phyloP scores from a whole-genome alignment of 176 grass and related monocot species.

The Raddia distichophylla region DNA sequence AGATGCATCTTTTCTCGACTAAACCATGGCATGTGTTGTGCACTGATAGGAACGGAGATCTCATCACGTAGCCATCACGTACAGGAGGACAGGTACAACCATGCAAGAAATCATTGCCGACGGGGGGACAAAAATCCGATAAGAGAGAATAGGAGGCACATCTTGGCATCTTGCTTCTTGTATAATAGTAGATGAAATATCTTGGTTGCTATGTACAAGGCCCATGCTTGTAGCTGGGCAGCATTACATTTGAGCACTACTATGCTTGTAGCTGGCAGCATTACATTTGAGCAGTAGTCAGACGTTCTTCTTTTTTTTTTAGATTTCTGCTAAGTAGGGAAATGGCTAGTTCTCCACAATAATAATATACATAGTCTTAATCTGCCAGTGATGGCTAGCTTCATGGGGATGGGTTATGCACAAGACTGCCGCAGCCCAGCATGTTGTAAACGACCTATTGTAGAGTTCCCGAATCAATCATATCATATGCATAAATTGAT shows the following conservation, averaged over 20 bases:
- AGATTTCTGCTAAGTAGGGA: slow-evolving; percentile 23
- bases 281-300: slow-evolving; percentile 17
- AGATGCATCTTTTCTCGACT: slow-evolving; percentile 19
- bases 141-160: slow-evolving; percentile 9
- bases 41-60: slow-evolving; percentile 37
- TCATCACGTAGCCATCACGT: slow-evolving; percentile 23
- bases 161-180: slow-evolving; percentile 14
- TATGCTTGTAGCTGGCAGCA: neutral
- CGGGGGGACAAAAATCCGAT: slow-evolving; percentile 11
- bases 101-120: slow-evolving; percentile 14
- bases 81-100: slow-evolving; percentile 22
- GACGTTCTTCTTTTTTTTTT: neutral
- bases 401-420: slow-evolving; percentile 38
- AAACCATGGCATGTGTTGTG: slow-evolving; percentile 42
- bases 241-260: slow-evolving; percentile 8
- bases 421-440: slow-evolving; percentile 15
- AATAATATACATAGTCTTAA: slow-evolving; percentile 28
- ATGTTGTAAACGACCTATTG: neutral
- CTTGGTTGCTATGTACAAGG: slow-evolving; percentile 53
- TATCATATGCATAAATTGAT: neutral
- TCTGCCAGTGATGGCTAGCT: slow-evolving; percentile 7
- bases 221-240: slow-evolving; percentile 6
- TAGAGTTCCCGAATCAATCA: slow-evolving; percentile 7
- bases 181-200: slow-evolving; percentile 12
- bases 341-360: slow-evolving; percentile 25